Percentiles rank a stretch among this genome's conserved stretches.
Evolutionary conservation across 306 rosid genomes (phyloP).

Genomic region (Hippophae gyantsensis): DNA sequence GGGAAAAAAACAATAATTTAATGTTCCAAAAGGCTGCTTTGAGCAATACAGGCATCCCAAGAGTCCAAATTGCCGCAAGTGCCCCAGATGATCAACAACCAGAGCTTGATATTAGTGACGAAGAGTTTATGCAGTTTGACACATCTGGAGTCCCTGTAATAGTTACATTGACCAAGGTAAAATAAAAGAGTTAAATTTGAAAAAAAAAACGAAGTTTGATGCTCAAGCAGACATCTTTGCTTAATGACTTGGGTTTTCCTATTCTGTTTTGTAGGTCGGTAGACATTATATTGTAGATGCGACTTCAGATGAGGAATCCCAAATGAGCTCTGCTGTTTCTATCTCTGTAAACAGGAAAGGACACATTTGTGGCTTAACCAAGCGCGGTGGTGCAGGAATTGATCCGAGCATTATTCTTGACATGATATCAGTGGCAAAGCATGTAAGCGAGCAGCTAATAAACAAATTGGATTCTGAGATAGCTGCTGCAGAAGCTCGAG

Average conservation of each 20-base stretch:
- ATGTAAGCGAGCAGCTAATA: conserved; percentile 58
- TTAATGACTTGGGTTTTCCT: no score
- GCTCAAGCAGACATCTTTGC: no score
- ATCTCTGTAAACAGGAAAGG: conserved; percentile 60
- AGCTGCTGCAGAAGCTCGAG: conserved; percentile 67
- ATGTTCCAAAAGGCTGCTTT: conserved; percentile 60
- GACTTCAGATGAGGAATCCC: conserved; percentile 80
- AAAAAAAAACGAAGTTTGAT: no score
- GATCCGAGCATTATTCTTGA: conserved; percentile 82
- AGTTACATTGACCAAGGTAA: conserved; percentile 78
- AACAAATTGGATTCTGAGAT: conserved; percentile 69
- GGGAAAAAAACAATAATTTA: not conserved
- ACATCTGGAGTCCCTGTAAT: conserved; percentile 75
- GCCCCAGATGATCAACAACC: conserved; percentile 53
- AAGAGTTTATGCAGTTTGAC: conserved; percentile 79
- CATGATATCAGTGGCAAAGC: conserved; percentile 71
- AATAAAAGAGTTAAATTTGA: not conserved
- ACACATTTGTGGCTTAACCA: conserved; percentile 62
- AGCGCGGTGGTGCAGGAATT: conserved; percentile 72
- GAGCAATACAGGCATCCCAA: conserved; percentile 82
- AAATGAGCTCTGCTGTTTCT: conserved; percentile 81
- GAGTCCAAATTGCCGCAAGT: conserved; percentile 50
- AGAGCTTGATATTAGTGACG: conserved; percentile 72
- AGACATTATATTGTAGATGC: conserved; percentile 81
- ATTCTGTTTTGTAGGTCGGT: conserved; percentile 41